These are phyloP conservation scores for Linderniella brevidens DNA, from an alignment of 257 asterid species.

Conservation along the genomic window DNA sequence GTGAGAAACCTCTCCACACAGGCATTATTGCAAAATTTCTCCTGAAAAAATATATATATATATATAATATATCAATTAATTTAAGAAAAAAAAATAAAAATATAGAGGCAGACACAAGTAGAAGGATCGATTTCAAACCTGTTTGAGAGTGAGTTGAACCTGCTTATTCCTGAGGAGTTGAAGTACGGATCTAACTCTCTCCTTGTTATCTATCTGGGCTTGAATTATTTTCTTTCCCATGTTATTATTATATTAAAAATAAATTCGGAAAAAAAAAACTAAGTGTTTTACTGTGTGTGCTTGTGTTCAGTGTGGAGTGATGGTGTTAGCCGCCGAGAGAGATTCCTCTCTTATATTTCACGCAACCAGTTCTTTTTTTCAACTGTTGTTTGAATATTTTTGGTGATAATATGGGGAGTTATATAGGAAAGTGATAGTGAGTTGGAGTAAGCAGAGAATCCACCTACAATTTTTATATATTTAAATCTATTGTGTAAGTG, in stretches of 20 bases:
- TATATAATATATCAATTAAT: background rate
- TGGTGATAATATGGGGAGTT: too few species aligned
- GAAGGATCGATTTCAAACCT: constrained; percentile 25
- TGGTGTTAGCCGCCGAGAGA: constrained; percentile 22
- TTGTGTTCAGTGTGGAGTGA: background rate
- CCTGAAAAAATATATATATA: constrained; percentile 35
- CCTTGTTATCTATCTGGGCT: constrained; percentile 30
- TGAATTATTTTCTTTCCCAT: constrained; percentile 55
- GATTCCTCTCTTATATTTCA: constrained; percentile 51
- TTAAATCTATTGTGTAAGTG: too few species aligned
- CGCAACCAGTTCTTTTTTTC: constrained; percentile 29
- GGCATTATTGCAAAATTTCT: constrained; percentile 52
- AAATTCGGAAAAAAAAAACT: too few species aligned
- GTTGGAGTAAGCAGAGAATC: too few species aligned
- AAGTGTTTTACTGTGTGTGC: too few species aligned
- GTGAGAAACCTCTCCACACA: constrained; percentile 79
- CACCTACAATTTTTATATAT: too few species aligned
- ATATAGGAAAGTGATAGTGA: too few species aligned
- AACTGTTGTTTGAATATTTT: constrained; percentile 3
- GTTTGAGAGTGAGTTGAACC: constrained; percentile 62
- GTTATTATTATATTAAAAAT: too few species aligned
- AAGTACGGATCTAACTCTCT: constrained; percentile 49
- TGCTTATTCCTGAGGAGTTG: constrained; percentile 47
- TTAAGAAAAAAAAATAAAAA: background rate
- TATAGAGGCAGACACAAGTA: background rate